Base-by-base conservation (phyloP, 768 basidiomycete genomes). In the Astraeus odoratus region DNA sequence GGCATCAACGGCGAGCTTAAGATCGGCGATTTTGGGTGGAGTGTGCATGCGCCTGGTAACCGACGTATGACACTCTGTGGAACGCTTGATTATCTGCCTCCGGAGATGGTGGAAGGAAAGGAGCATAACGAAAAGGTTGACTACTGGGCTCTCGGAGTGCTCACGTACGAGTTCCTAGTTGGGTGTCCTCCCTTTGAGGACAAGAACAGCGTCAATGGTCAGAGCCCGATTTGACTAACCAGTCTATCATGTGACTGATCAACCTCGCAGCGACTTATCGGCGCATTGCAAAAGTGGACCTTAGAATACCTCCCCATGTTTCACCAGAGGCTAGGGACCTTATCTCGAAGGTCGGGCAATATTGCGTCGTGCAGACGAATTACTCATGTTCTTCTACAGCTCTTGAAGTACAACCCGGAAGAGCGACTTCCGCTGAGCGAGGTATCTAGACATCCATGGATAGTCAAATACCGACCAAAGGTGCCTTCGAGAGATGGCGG, bases 1-100 rank as follows among this genome's bases (percentile, higher is more conserved):
- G 94, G 94, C 9, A 78, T 98, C 57, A 91, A 93, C 54, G 95
- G 95, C 31, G 95, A 98, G 61, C 72, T 99, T 56, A 98, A 99
- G 74, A 95, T 99, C 50, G 96, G 83, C 3, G 95, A 98, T 65
- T 98, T 98, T 64, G 96, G 96, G 8, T 99, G 96, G 95, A 91
- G 86, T 56, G 92, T 96, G 7, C 95, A 98, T 62, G 95, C 94
- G 0, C 95, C 95, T 0, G 81, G 89, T 1, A 89, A 92, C 59
- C 71, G 93, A 36, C 70, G 95, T 35, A 85, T 76, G 67, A 97
- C 96, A 1, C 74, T 98, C 9, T 98, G 95, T 55, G 95, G 95
- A 10, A 98, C 95, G 1, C 68, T 97, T 36, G 96, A 98, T 62
- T 98, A 98, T 61, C 75, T 99, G 9, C 94, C 96, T 0, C 95